Conservation (phyloP, 2,329 filamentous ascomycete genomes). For the Chaetomiaceae sp. region DNA sequence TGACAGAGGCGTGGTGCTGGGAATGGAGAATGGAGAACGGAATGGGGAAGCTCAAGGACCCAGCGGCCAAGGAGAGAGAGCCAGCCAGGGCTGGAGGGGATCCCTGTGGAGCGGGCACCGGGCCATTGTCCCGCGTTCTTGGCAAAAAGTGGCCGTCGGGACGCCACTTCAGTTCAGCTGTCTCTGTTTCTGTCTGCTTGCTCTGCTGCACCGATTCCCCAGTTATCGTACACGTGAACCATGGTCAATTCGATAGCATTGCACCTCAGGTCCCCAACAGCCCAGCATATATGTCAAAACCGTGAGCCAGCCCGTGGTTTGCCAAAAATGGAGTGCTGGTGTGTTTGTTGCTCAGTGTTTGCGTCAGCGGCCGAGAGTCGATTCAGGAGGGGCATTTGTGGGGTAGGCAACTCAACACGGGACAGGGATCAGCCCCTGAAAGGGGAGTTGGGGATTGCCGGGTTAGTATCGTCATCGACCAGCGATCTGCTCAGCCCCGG, state of each 20-base stretch:
- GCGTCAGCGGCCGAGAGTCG: no score
- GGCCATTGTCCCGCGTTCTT: constrained; percentile 6
- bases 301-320: no score
- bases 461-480: constrained; percentile 10
- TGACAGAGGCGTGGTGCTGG: not conserved
- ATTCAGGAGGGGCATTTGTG: no score
- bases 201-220: no score
- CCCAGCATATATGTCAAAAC: no score
- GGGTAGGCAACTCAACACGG: no score
- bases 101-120: not conserved
- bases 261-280: no score
- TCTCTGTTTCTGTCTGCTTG: not conserved
- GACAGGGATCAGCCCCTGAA: constrained; percentile 11
- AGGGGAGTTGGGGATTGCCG: not conserved
- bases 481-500: constrained; percentile 11
- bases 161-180: not conserved
- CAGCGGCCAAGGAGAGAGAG: not conserved
- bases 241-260: no score
- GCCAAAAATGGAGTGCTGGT: no score
- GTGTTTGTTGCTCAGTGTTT: no score
- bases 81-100: not conserved
- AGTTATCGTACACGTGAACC: no score
- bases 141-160: not conserved
- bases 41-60: not conserved
- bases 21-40: not conserved